Evolutionary conservation across 331 rosid genomes (phyloP), one percentile per base, ranked within the genome.

Genomic region (Rhamnella rubrinervis): DNA sequence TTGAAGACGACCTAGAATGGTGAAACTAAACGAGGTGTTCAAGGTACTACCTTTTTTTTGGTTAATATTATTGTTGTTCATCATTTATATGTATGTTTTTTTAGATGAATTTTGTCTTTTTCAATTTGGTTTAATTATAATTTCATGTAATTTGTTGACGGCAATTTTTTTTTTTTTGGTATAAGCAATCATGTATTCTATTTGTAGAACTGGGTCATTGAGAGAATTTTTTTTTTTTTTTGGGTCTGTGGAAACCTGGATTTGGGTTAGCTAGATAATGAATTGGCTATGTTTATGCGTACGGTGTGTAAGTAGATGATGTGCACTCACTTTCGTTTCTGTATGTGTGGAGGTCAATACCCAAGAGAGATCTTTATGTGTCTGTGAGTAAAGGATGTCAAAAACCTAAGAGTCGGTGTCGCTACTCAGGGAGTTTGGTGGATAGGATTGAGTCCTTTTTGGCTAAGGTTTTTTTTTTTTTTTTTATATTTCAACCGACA

Each of bases 1-100:
- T 65, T 66, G 78, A 38, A 40, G 12, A 35, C 28, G 61, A 26
- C 71, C 21, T 65, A 41, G 75, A 69, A 21, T 68, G 58, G 58
- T 9, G 28, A 63, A 47, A 20, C 50, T 7, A 31, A 28, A 11
- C 66, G 35, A 25, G 46, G 62, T 53, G 50, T 6, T 20, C 14
- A 40, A 70, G 75, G 71, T 69, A 56, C 38, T n/a, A 1, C 26
- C 16, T 60, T 47, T 55, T 26, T 28, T 44, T 41, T 28, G 53
- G 16, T 20, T 20, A 4, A 11, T 11, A 23, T 19, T 26, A 1
- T 13, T 13, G 3, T 44, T 2, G 12, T 40, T 40, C 23, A 25
- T 38, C 21, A 1, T 3, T 68, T 68, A 15, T 38, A 31, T 35
- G 8, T 13, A 40, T 7, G 46, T 13, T 6, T 51, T 12, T 19